Percentiles rank a stretch among this genome's conserved stretches.
Conservation (phyloP, 176 grass and related monocot species). For the Zizania latifolia region DNA sequence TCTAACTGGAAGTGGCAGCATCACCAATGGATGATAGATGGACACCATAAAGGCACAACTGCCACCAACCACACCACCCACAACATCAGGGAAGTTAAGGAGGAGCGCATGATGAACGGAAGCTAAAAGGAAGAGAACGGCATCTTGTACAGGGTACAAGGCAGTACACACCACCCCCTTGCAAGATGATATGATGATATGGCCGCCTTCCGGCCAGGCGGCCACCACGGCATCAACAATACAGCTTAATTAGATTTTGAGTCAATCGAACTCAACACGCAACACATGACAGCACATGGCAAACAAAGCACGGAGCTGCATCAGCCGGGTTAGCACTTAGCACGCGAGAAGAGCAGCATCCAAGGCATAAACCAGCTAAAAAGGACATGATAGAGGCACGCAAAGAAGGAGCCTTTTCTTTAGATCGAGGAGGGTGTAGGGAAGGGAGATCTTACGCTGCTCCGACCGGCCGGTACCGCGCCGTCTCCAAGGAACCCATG, state of each 20-base stretch:
- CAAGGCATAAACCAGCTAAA: conserved; percentile 20
- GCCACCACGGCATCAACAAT: neutral
- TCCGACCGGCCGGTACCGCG: conserved; percentile 56
- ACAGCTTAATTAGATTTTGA: conserved; percentile 10
- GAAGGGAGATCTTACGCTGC: conserved; percentile 39
- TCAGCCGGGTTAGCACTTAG: conserved; percentile 37
- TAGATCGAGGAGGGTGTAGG: neutral
- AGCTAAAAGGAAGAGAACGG: conserved; percentile 9
- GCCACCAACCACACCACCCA: conserved; percentile 31
- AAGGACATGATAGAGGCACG: neutral
- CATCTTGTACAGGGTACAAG: conserved; percentile 33
- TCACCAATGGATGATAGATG: neutral
- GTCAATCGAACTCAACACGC: neutral
- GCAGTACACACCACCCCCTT: neutral
- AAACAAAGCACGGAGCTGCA: conserved; percentile 26
- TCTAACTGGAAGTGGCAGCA: conserved; percentile 2
- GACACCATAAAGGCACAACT: conserved; percentile 32
- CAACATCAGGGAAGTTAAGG: conserved; percentile 30
- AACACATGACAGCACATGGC: conserved; percentile 46
- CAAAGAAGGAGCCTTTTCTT: neutral
- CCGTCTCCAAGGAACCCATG: conserved; percentile 51
- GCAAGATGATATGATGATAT: neutral
- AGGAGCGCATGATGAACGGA: conserved; percentile 15
- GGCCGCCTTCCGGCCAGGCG: neutral
- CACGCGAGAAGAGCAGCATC: conserved; percentile 22